Conservation (phyloP, 2,329 filamentous ascomycete genomes). For the Hypoxylon sp. region DNA sequence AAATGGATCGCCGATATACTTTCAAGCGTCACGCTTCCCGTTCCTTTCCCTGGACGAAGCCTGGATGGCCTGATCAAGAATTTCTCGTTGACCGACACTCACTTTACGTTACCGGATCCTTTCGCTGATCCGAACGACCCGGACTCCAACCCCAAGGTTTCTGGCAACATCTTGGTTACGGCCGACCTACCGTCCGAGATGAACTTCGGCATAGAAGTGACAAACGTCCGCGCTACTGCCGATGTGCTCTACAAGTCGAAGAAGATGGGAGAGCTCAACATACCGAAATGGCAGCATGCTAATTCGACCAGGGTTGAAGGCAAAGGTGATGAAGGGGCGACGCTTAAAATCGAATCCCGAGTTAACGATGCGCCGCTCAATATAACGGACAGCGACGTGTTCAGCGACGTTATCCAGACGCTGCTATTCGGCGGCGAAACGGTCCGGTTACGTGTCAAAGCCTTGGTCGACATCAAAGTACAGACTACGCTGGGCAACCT, state of each 20-base stretch:
- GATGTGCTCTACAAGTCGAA: conserved; percentile 80
- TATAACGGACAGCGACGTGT: conserved; percentile 80
- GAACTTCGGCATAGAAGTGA: conserved; percentile 83
- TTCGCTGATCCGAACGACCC: conserved; percentile 78
- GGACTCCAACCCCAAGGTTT: conserved; percentile 78
- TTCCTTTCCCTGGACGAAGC: conserved; percentile 82
- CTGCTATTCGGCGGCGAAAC: conserved; percentile 77
- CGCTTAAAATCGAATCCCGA: conserved; percentile 76
- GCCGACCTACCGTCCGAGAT: conserved; percentile 84
- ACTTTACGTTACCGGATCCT: conserved; percentile 85
- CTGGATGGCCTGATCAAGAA: conserved; percentile 87
- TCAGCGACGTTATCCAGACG: conserved; percentile 81
- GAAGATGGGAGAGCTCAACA: conserved; percentile 81
- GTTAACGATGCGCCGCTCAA: conserved; percentile 82
- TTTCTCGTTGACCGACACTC: conserved; percentile 84
- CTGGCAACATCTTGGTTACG: conserved; percentile 81
- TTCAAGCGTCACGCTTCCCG: conserved; percentile 80
- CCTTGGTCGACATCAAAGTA: conserved; percentile 83
- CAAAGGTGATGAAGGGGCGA: conserved; percentile 63
- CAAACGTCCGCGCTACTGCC: conserved; percentile 76
- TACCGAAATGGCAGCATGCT: conserved; percentile 83
- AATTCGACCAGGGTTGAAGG: conserved; percentile 76
- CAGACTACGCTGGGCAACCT: conserved; percentile 83
- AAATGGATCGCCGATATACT: conserved; percentile 84
- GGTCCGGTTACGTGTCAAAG: conserved; percentile 77